Evolutionary conservation across 1,284 basidiomycete species (phyloP), one percentile per base, ranked within the genome.

Genomic region (Irpex rosettiformis): DNA sequence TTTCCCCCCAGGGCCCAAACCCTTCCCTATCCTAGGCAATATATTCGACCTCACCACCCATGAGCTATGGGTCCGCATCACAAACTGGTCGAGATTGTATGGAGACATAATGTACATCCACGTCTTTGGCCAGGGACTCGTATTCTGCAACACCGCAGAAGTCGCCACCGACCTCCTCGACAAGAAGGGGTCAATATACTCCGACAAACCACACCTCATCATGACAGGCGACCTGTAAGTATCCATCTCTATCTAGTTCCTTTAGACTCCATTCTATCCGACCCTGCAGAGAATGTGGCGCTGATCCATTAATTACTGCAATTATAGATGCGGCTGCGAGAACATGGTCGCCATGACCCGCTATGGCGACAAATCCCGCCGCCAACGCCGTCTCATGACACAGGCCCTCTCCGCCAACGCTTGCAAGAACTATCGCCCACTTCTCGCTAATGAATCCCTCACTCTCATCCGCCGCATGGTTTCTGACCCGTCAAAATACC

Each of bases 321-420:
- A 52, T 3, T 61, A 59, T 52, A 75, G 74, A 58, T 89, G 88
- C 66, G 87, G 86, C 49, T 88, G 85, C 67, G 79, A 86, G 62
- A 80, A 88, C 67, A 89, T 89, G 85, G 82, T 86, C 57, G 86
- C 86, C 0, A 89, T 90, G 69, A 86, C 85, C 3, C 76, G 77
- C 8, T 88, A 89, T 63, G 82, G 83, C 47, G 81, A 85, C 60
- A 76, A 79, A 65, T 78, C 77, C 53, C 83, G 82, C 60, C 81
- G 88, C 42, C 86, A 89, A 69, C 80, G 88, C 64, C 79, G 74
- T 61, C 78, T 89, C 52, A 80, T 89, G 73, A 80, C 83, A 64
- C 78, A 79, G 54, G 88, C 88, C 10, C 78, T 89, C 45, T 80
- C 80, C 30, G 63, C 74, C 21, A 73, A 77, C 29, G 75, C 70